Percentiles rank a stretch among this genome's conserved stretches.
Evolutionary conservation across 2,329 filamentous ascomycete species (phyloP).

Genomic region (Madurella fahalii): DNA sequence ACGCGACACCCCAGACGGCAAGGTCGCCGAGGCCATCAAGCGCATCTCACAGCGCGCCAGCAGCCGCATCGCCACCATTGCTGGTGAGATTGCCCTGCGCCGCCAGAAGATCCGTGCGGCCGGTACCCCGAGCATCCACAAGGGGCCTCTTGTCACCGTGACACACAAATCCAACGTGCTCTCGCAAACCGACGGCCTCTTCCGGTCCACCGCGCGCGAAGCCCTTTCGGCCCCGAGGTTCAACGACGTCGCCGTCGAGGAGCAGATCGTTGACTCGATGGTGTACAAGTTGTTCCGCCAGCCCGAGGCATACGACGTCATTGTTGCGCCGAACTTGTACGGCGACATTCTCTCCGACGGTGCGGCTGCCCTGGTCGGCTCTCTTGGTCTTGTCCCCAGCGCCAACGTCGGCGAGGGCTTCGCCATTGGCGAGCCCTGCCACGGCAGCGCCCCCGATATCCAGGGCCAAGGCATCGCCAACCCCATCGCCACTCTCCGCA

Average conservation of each 20-base stretch:
- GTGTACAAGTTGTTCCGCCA: slow-evolving; percentile 99
- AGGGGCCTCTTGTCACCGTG: slow-evolving; percentile 77
- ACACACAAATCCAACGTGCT: slow-evolving; percentile 99
- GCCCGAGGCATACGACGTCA: slow-evolving; percentile 91
- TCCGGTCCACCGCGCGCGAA: slow-evolving; percentile 72
- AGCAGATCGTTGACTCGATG: slow-evolving; percentile 99
- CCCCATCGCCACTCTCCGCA: slow-evolving; percentile 90
- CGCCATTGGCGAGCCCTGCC: slow-evolving; percentile 96
- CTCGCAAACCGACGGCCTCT: slow-evolving; percentile 92
- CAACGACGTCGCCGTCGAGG: slow-evolving; percentile 66
- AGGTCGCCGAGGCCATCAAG: slow-evolving; percentile 96
- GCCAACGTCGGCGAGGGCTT: slow-evolving; percentile 94
- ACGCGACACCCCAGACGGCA: slow-evolving; percentile 66
- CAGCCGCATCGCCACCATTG: slow-evolving; percentile 84
- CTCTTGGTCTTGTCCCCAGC: slow-evolving; percentile 84
- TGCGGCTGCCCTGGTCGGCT: slow-evolving; percentile 88
- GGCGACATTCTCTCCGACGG: slow-evolving; percentile 96
- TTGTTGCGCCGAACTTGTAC: slow-evolving; percentile 96
- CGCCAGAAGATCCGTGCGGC: slow-evolving; percentile 73
- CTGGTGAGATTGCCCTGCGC: slow-evolving; percentile 87
- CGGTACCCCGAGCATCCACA: slow-evolving; percentile 57
- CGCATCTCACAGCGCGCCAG: slow-evolving; percentile 85
- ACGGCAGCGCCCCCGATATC: slow-evolving; percentile 94
- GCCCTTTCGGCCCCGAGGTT: slow-evolving; percentile 67
- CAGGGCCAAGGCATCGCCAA: slow-evolving; percentile 91